Conservation (phyloP, 148 eudicot species). For the Chenopodium album region DNA sequence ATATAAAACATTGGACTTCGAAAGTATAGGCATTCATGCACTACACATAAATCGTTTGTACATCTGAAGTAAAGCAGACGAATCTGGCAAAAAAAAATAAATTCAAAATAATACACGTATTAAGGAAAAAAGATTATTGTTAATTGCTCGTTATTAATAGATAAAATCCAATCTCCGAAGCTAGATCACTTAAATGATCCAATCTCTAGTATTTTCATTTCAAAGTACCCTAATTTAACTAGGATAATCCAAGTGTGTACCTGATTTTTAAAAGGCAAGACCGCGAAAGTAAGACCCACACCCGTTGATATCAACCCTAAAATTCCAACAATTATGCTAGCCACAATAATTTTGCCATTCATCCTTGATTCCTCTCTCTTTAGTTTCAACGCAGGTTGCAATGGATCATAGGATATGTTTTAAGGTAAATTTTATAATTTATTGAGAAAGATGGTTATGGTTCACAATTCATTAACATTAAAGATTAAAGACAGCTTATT, state of each 20-base stretch:
- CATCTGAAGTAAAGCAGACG: constrained; percentile 13
- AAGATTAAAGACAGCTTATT: no score
- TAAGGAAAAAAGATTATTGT: background rate
- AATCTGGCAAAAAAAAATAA: constrained; percentile 3
- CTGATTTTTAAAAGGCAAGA: constrained; percentile 15
- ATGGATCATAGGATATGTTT: no score
- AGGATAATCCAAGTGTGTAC: background rate
- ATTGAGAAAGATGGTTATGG: background rate
- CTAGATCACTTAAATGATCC: background rate
- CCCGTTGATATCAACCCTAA: constrained; percentile 43
- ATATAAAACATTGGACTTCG: constrained; percentile 24
- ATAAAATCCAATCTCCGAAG: background rate
- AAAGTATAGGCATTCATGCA: constrained; percentile 20
- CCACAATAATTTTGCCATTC: constrained; percentile 33
- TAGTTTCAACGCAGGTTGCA: background rate
- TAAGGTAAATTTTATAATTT: no score
- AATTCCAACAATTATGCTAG: constrained; percentile 36
- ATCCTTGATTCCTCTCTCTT: constrained; percentile 10
- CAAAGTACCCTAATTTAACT: no score
- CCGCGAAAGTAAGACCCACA: constrained; percentile 46
- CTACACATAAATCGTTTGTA: no score
- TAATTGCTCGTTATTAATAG: no score
- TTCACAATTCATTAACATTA: background rate
- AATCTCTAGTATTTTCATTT: no score
- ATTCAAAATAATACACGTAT: background rate